Evolutionary conservation across 2,329 filamentous ascomycete species (phyloP), one percentile per base, ranked within the genome.

Genomic region (Colletotrichum gloeosporioides): DNA sequence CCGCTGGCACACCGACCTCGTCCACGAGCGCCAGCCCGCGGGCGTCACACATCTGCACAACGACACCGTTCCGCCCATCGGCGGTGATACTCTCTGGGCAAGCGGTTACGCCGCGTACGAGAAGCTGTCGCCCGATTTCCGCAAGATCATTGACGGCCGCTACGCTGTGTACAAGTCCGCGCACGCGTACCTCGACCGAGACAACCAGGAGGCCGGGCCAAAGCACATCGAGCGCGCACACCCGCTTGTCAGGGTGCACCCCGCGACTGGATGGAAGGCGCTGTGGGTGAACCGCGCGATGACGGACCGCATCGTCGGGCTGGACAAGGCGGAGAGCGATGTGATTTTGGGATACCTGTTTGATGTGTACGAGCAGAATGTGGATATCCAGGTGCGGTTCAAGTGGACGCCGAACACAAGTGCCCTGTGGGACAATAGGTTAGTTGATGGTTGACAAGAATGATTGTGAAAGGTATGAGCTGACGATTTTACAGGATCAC

Each of bases 51-150:
- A 94, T 81, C 86, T 94, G 8, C 92, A 94, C 84, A 94, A 94
- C 71, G 93, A 94, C 81, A 92, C 92, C 0, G 87, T 95, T 0
- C 92, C 93, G 0, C 87, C 87, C 0, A 81, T 91, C 0, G 93
- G 93, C 2, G 93, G 93, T 13, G 93, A 95, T 82, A 95, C 93
- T 0, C 88, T 95, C 0, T 95, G 93, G 93, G 92, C 93, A 0
- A 92, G 89, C 74, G 93, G 93, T 2, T 95, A 95, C 80, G 86
- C 90, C 0, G 93, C 93, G 0, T 95, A 95, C 79, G 93, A 94
- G 83, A 95, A 95, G 84, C 88, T 95, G 0, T 93, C 92, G 2
- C 93, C 93, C 0, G 90, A 86, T 4, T 95, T 95, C 85, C 92
- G 93, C 55, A 90, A 90, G 81, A 90, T 95, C 69, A 93, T 95